Percentiles rank a stretch among this genome's conserved stretches.
Evolutionary conservation across 345 rosid genomes (phyloP).

Genomic region (Populus nigra): DNA sequence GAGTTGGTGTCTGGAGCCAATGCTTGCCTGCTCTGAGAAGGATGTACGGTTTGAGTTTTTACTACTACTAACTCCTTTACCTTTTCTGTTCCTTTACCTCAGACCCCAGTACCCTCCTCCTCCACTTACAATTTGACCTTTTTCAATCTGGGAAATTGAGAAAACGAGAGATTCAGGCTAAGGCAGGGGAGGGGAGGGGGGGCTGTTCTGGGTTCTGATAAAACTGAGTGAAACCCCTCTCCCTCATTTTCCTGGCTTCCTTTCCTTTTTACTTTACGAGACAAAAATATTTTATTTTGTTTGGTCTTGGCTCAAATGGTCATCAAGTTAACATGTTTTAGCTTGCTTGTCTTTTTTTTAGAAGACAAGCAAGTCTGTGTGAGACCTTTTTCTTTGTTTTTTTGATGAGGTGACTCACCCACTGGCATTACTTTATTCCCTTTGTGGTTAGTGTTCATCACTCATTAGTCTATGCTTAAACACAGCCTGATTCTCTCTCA

Average conservation of each 20-base stretch:
- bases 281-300: not conserved
- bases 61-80: conserved; percentile 42
- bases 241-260: not conserved
- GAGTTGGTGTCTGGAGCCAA: conserved; percentile 32
- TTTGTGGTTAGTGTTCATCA: not conserved
- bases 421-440: not conserved
- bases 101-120: conserved; percentile 32
- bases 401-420: not conserved
- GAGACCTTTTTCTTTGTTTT: not conserved
- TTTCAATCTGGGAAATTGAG: conserved; percentile 39
- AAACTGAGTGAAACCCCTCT: not conserved
- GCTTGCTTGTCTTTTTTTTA: conserved; percentile 16
- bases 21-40: conserved; percentile 28
- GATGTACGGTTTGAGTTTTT: conserved; percentile 47
- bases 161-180: conserved; percentile 11
- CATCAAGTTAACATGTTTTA: not conserved
- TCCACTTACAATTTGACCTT: conserved; percentile 39
- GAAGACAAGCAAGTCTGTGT: not conserved
- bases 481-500: not conserved
- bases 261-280: not conserved
- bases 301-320: not conserved
- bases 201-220: conserved; percentile 13
- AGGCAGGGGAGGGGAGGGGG: not conserved
- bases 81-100: conserved; percentile 44
- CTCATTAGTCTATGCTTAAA: not conserved